Conservation (phyloP, 345 rosid species). For the Aquilaria sinensis region DNA sequence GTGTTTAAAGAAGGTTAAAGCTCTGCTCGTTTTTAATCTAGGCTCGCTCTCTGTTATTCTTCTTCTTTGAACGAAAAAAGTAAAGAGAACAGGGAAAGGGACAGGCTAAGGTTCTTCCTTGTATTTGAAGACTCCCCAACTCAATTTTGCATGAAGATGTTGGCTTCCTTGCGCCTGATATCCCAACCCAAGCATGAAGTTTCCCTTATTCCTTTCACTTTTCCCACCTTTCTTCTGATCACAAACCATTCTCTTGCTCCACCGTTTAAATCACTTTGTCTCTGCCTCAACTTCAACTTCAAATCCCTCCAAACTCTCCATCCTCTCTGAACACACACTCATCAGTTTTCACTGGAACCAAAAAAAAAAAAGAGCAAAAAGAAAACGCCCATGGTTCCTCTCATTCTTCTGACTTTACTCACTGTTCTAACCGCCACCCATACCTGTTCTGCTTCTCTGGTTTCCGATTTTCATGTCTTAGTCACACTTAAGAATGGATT, state of each 20-base stretch:
- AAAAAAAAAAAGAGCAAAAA: neutral
- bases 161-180: slow-evolving; percentile 32
- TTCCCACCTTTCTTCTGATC: slow-evolving; percentile 20
- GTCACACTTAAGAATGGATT: slow-evolving; percentile 44
- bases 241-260: slow-evolving; percentile 20
- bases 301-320: slow-evolving; percentile 28
- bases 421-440: slow-evolving; percentile 22
- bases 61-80: slow-evolving; percentile 20
- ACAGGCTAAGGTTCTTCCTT: slow-evolving; percentile 48
- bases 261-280: slow-evolving; percentile 29
- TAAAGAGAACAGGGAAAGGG: slow-evolving; percentile 25
- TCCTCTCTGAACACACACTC: slow-evolving; percentile 18
- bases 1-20: slow-evolving; percentile 18
- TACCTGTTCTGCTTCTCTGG: slow-evolving; percentile 26
- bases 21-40: slow-evolving; percentile 12
- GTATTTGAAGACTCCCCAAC: slow-evolving; percentile 40
- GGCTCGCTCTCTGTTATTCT: slow-evolving; percentile 17
- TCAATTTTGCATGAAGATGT: slow-evolving; percentile 25
- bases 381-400: slow-evolving; percentile 38
- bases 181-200: slow-evolving; percentile 27
- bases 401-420: slow-evolving; percentile 37
- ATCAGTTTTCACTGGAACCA: too few species aligned
- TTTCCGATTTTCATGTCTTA: slow-evolving; percentile 39
- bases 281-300: slow-evolving; percentile 32
- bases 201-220: slow-evolving; percentile 51